Evolutionary conservation across 768 basidiomycete genomes (phyloP).

Genomic region (Serendipita sp.): DNA sequence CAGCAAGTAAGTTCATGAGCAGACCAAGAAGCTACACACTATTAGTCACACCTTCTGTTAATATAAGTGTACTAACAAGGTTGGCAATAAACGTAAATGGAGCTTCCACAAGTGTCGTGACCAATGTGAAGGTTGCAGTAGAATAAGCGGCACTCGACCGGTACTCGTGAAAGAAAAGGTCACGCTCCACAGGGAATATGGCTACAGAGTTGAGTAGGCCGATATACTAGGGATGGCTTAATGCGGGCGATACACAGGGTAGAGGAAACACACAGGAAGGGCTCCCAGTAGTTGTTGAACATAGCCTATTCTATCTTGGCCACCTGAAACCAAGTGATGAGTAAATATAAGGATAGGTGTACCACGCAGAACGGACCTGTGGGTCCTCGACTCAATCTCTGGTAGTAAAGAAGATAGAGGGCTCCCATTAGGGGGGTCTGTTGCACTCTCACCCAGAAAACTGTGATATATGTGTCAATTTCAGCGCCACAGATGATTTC

Average conservation of each 20-base stretch:
- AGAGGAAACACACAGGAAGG: constrained; percentile 15
- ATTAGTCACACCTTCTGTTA: not conserved
- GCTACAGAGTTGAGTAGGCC: constrained; percentile 19
- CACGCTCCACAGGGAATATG: constrained; percentile 27
- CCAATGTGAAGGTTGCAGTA: constrained; percentile 22
- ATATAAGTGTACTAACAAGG: constrained; percentile 14
- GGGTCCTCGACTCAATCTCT: constrained; percentile 21
- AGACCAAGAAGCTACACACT: constrained; percentile 13
- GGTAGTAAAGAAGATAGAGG: constrained; percentile 23
- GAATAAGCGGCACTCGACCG: constrained; percentile 24
- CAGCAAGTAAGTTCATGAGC: constrained; percentile 20
- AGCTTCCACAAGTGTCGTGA: constrained; percentile 22
- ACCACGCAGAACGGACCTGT: not conserved
- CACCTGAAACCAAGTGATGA: constrained; percentile 13
- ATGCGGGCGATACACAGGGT: constrained; percentile 12
- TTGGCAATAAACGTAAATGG: constrained; percentile 19
- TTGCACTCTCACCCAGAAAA: constrained; percentile 1
- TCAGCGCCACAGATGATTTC: constrained; percentile 7
- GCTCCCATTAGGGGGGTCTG: constrained; percentile 13
- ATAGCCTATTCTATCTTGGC: constrained; percentile 24
- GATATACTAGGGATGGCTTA: constrained; percentile 18
- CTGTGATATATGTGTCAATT: not conserved
- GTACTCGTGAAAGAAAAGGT: constrained; percentile 28
- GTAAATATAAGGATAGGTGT: not conserved
- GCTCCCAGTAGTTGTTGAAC: not conserved